Percentiles rank a stretch among this genome's conserved stretches.
Evolutionary conservation across 2,329 filamentous ascomycete species (phyloP).

Genomic region (Tolypocladium inflatum): DNA sequence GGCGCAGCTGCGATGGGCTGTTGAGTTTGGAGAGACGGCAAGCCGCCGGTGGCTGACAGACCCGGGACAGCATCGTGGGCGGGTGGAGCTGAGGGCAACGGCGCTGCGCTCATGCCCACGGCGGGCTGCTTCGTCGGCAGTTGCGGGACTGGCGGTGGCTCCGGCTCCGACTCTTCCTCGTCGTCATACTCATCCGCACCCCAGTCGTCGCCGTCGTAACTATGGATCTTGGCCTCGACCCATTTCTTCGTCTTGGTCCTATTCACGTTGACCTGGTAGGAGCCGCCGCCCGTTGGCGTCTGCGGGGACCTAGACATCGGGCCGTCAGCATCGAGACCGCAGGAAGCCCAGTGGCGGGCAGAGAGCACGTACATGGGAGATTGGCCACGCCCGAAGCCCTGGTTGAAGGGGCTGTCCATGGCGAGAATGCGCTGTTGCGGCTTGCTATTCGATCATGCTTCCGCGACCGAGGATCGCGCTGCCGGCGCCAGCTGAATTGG

Average conservation of each 20-base stretch:
- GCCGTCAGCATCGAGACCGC: slow-evolving; percentile 6
- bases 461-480: neutral
- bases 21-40: slow-evolving; percentile 5
- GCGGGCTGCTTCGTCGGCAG: neutral
- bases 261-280: slow-evolving; percentile 78
- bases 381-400: slow-evolving; percentile 16
- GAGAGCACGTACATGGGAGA: slow-evolving; percentile 14
- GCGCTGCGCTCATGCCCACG: neutral
- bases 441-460: slow-evolving; percentile 3
- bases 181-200: slow-evolving; percentile 60
- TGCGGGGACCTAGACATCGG: slow-evolving; percentile 16
- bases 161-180: slow-evolving; percentile 27
- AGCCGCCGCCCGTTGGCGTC: slow-evolving; percentile 20
- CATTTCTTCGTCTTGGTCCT: slow-evolving; percentile 89
- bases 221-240: slow-evolving; percentile 78
- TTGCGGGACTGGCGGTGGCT: slow-evolving; percentile 8
- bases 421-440: slow-evolving; percentile 2
- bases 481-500: neutral
- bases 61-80: neutral
- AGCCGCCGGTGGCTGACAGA: neutral
- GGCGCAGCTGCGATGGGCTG: neutral
- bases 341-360: neutral
- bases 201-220: slow-evolving; percentile 93
- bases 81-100: neutral
- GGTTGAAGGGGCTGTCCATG: slow-evolving; percentile 20